A percentile compares a stretch with the other conserved stretches of the same genome.
Conservation (phyloP, 202 grass and related monocot genomes). For the Zoysia matrella region DNA sequence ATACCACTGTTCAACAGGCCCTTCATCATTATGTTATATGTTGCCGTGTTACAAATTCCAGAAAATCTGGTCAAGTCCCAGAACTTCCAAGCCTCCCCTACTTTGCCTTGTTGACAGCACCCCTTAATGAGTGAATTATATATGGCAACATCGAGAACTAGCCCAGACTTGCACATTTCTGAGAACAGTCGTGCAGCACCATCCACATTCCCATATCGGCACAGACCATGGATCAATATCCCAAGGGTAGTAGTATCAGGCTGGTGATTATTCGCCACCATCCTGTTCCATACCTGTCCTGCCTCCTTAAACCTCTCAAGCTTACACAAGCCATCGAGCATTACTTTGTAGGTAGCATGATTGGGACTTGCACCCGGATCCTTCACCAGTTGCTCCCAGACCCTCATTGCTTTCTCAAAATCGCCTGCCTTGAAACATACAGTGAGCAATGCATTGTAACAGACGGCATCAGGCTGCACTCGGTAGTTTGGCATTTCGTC, state of each 20-base stretch:
- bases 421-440: constrained; percentile 64
- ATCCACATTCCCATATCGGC: constrained; percentile 66
- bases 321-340: constrained; percentile 89
- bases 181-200: constrained; percentile 61
- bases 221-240: constrained; percentile 81
- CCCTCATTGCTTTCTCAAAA: constrained; percentile 61
- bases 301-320: constrained; percentile 66
- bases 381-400: constrained; percentile 73
- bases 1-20: constrained; percentile 69
- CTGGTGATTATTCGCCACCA: constrained; percentile 74
- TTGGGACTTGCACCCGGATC: constrained; percentile 58
- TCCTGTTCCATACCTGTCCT: constrained; percentile 72
- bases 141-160: constrained; percentile 65
- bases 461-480: constrained; percentile 65
- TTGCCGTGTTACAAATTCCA: constrained; percentile 50
- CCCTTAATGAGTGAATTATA: constrained; percentile 80
- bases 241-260: constrained; percentile 62
- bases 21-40: constrained; percentile 83
- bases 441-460: constrained; percentile 77
- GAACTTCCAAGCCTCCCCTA: constrained; percentile 57
- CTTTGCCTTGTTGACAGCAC: constrained; percentile 58
- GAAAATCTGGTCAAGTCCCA: constrained; percentile 56
- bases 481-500: constrained; percentile 76
- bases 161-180: constrained; percentile 78
- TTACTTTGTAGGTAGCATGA: constrained; percentile 70